Evolutionary conservation across 2,329 filamentous ascomycete species (phyloP).

Genomic region (Hymenoscyphus fructigenus): DNA sequence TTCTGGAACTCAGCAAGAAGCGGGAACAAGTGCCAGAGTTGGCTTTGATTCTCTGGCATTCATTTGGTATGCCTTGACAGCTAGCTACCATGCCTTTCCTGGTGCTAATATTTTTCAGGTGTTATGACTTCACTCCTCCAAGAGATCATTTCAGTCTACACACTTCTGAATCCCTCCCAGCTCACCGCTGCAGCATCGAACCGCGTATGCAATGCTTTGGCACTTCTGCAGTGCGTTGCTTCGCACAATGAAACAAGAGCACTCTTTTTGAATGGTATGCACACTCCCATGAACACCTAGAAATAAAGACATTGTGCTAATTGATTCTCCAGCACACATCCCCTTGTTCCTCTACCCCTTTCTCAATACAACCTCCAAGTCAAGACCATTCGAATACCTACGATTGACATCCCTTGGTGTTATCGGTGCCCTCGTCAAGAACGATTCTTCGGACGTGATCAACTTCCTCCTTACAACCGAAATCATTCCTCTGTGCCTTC

Average conservation of each 20-base stretch:
- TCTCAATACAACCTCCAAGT: constrained; percentile 97
- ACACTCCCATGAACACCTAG: not conserved
- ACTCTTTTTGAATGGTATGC: constrained; percentile 85
- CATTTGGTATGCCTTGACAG: constrained; percentile 69
- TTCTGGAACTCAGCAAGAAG: constrained; percentile 98
- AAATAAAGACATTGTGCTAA: constrained; percentile 19
- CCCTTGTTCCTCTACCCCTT: constrained; percentile 97
- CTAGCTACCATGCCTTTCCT: constrained; percentile 21
- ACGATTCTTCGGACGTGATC: constrained; percentile 97
- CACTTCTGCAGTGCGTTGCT: constrained; percentile 92
- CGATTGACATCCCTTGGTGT: constrained; percentile 94
- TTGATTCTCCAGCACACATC: constrained; percentile 73
- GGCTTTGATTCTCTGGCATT: constrained; percentile 96
- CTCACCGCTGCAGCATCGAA: constrained; percentile 97
- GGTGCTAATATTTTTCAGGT: constrained; percentile 51
- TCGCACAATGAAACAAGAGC: constrained; percentile 95
- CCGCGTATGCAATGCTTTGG: constrained; percentile 94
- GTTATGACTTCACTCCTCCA: constrained; percentile 98
- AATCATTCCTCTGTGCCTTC: constrained; percentile 94
- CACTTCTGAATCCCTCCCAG: constrained; percentile 92
- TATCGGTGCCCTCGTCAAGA: constrained; percentile 96
- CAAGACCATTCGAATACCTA: constrained; percentile 94
- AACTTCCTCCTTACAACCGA: constrained; percentile 98
- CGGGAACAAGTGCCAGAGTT: constrained; percentile 96
- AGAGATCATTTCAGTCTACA: constrained; percentile 99